Evolutionary conservation across 176 grass and related monocot genomes (phyloP), one percentile per base, ranked within the genome.

Genomic region (Lolium rigidum): DNA sequence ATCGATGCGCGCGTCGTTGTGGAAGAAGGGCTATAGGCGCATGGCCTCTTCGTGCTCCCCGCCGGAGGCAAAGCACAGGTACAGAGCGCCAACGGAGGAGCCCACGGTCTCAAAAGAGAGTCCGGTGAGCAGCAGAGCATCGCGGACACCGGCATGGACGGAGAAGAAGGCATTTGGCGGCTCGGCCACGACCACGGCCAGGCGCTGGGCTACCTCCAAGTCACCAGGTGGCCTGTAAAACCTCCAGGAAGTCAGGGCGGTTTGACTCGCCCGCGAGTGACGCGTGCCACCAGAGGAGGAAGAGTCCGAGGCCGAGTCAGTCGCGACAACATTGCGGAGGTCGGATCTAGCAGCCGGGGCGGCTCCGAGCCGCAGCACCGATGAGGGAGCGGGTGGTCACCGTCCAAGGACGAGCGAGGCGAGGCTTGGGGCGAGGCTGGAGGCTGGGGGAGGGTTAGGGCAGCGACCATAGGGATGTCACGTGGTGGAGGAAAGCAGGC

Each of bases 101-200:
- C 7, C 7, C 0, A 60, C 57, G 0, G 22, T 21, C 20, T 22
- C n/a, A 10, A 21, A 21, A 2, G 21, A 9, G 0, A 21, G 39
- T 1, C n/a, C 20, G n/a, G 5, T 41, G 9, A 5, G 0, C 9
- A 3, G 9, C 8, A 60, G 8, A 0, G n/a, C 2, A 0, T 18
- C 58, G 0, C 4, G 58, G 2, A 60, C n/a, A 0, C 0, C 58
- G 0, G 39, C 39, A 41, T 41, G 39, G 39, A 11, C 8, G 9
- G 58, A 10, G n/a, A 22, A 1, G 58, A 60, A 60, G 8, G 20
- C n/a, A 3, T 60, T 22, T 6, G n/a, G 58, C 0, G 20, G n/a
- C 58, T 60, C 58, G n/a, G n/a, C n/a, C 6, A 6, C 0, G 17
- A 58, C 55, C 5, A 56, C 54, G 16, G 54, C 54, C 1, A 56